Evolutionary conservation across 129 eudicot genomes (phyloP), one percentile per base, ranked within the genome.

Genomic region (Centella asiatica): DNA sequence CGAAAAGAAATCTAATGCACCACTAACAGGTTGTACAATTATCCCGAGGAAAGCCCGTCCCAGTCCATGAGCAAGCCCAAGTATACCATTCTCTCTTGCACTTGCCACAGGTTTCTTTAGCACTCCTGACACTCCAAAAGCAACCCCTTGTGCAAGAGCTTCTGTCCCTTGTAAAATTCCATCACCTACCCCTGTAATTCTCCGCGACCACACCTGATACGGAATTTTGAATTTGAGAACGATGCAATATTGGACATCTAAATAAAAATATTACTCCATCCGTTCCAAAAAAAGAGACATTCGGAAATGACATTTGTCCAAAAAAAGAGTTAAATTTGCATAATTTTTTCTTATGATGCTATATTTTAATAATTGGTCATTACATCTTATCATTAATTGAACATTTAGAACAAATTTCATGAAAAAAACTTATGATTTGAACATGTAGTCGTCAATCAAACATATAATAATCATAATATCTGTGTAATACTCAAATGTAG

Each of bases 141-240:
- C 99, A 76, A 92, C 67, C 67, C 99, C 99, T 80, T 92, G 99
- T 47, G 96, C 99, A 46, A 92, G 86, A 78, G 99, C 99, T 78
- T 92, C 99, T 6, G 99, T 92, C 71, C 99, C 99, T 85, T 92
- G 96, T 31, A 78, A 60, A 57, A 92, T 65, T 55, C 99, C 99
- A 66, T 92, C 99, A 39, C 99, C 96, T 60, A 92, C 95, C 65
- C 96, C 95, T 11, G 96, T 88, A 44, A 92, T 82, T 69, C 85
- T 92, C 76, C 99, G 85, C 60, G 99, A 92, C 92, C 88, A 87
- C 27, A 81, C 94, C 95, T 90, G 75, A 66, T 42, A 10, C 65
- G 67, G 51, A 27, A 22, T 34, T 13, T 9, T 18, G 40, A 58
- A 11, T 58, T n/a, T 19, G 46, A 58, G 20, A 34, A 22, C 1